A percentile compares a stretch with the other conserved stretches of the same genome.
Conservation (phyloP, 2,329 filamentous ascomycete genomes). For the Byssothecium circinans region DNA sequence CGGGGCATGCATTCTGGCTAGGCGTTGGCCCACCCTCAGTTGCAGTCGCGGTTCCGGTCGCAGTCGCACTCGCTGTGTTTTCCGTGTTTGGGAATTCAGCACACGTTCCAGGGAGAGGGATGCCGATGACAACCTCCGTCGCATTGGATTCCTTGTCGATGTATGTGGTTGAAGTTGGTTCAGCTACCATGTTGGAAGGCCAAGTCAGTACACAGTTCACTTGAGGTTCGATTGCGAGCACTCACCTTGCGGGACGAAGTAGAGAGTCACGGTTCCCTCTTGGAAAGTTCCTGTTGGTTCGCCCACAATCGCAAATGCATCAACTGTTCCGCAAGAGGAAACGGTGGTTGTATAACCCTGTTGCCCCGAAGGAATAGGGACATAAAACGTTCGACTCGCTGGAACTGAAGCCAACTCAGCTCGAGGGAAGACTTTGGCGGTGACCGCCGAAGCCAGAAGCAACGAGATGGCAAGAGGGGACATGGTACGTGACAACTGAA, state of each 20-base stretch:
- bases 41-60: neutral
- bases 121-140: conserved; percentile 7
- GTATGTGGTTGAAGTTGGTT: conserved; percentile 2
- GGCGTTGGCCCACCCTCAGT: neutral
- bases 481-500: conserved; percentile 1
- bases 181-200: neutral
- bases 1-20: conserved; percentile 4
- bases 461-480: neutral
- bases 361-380: conserved; percentile 6
- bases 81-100: neutral
- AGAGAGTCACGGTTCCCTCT: conserved; percentile 9
- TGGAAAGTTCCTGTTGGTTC: conserved; percentile 6
- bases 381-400: conserved; percentile 1
- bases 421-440: conserved; percentile 5
- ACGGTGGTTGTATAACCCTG: conserved; percentile 6
- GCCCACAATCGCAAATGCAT: conserved; percentile 8
- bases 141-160: conserved; percentile 4
- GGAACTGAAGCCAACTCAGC: neutral
- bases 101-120: conserved; percentile 8
- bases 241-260: conserved; percentile 6
- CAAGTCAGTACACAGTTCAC: too few species aligned
- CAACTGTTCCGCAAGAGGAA: conserved; percentile 3
- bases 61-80: neutral
- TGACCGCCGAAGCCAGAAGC: conserved; percentile 1
- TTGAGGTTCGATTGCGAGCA: too few species aligned